Base-by-base conservation (phyloP, 2,329 filamentous ascomycete species). In the Trichoderma polysporum region DNA sequence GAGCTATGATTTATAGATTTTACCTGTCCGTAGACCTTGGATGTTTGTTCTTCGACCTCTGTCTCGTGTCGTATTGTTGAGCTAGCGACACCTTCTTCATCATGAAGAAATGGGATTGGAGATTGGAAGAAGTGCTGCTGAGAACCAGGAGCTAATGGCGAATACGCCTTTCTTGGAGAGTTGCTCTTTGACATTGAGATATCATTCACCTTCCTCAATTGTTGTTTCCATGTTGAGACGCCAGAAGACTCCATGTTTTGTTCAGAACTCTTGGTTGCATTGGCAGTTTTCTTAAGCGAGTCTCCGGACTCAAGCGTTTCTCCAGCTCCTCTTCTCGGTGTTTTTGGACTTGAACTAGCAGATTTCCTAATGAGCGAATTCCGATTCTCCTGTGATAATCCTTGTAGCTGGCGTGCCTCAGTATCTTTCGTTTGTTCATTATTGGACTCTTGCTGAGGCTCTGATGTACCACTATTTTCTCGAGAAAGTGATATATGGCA, bases 211-310 rank as follows among this genome's bases (percentile, higher is more conserved):
- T 57, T 61, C 27, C 45, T 56, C 33, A 66, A 27, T 41, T 56
- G 67, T 41, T 56, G 62, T 47, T 57, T 68, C 67, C 62, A 66
- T 4, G 37, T 33, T 52, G 67, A 66, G n/a, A 56, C 7, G 25
- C 62, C 63, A 1, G 56, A 50, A 7, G 54, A 49, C 19, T 62
- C 57, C 6, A 47, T 50, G 4, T 39, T 53, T 39, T 13, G 49
- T 25, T 49, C 41, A 8, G 50, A 29, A 19, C 45, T 41, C 22
- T 65, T 52, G 8, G 53, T 12, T 41, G 22, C 9, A 4, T n/a
- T 53, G 3, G 9, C 31, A 3, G 17, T 27, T 33, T 49, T 63
- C 27, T 9, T 45, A 0, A 41, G 17, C 2, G 60, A 66, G 4
- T 35, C 33, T 29, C 19, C n/a, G 13, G 53, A n/a, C 22, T 25